These are phyloP conservation scores for Corniculantispora saksenae DNA, from an alignment of 2,329 filamentous ascomycete species.

Conservation along the genomic window DNA sequence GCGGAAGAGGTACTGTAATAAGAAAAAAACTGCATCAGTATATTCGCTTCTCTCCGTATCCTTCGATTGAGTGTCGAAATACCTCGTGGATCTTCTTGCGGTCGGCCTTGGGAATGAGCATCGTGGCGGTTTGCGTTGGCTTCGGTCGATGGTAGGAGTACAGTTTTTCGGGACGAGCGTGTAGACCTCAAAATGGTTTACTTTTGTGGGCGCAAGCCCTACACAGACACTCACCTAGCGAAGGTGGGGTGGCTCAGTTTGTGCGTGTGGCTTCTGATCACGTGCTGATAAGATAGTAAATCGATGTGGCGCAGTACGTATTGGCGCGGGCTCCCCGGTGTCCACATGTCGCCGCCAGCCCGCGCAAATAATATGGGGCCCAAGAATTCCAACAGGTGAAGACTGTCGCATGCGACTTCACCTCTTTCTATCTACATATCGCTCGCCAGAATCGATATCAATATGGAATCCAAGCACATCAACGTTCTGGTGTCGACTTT, in stretches of 20 bases:
- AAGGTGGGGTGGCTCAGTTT: slow-evolving; percentile 34
- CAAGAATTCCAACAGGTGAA: background rate
- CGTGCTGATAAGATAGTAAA: slow-evolving; percentile 33
- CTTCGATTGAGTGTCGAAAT: slow-evolving; percentile 27
- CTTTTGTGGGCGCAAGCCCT: slow-evolving; percentile 49
- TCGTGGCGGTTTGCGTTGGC: slow-evolving; percentile 60
- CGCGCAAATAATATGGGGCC: background rate
- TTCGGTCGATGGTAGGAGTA: slow-evolving; percentile 53
- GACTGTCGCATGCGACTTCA: background rate
- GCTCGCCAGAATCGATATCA: background rate
- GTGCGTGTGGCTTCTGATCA: slow-evolving; percentile 32
- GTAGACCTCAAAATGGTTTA: slow-evolving; percentile 45
- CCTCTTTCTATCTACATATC: background rate
- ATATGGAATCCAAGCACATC: slow-evolving; percentile 60
- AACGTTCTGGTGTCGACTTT: slow-evolving; percentile 88
- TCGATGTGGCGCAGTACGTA: background rate
- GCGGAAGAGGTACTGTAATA: slow-evolving; percentile 85
- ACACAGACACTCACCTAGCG: slow-evolving; percentile 37
- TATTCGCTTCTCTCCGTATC: slow-evolving; percentile 12
- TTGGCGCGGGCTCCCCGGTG: background rate
- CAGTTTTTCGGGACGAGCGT: slow-evolving; percentile 38
- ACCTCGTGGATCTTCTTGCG: slow-evolving; percentile 99
- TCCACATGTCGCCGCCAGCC: background rate
- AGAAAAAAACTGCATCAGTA: slow-evolving; percentile 20
- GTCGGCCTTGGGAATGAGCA: slow-evolving; percentile 99